Conservation (phyloP, 306 rosid genomes). For the Spatholobus suberectus region DNA sequence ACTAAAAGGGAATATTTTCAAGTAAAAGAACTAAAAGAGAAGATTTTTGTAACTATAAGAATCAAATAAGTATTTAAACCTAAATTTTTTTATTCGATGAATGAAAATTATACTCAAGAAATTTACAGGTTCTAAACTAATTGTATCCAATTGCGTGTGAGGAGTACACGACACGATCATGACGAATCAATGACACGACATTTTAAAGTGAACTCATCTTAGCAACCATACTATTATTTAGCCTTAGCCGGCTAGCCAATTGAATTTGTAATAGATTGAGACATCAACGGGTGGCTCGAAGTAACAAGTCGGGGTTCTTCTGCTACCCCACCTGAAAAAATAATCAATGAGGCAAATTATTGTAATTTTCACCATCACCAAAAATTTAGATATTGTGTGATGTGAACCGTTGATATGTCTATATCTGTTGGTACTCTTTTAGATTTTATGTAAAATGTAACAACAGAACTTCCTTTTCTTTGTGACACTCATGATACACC, state of each 20-base stretch:
- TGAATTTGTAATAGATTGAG: neutral
- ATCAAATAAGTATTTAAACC: too few relatives aligned
- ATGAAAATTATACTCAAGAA: too few relatives aligned
- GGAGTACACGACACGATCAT: too few relatives aligned
- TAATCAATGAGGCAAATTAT: neutral
- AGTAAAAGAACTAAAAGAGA: too few relatives aligned
- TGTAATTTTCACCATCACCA: neutral
- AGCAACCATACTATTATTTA: neutral
- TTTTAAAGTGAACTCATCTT: neutral
- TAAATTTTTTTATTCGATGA: too few relatives aligned
- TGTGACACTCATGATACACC: neutral
- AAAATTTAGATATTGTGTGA: conserved; percentile 6
- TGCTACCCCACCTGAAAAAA: conserved; percentile 12
- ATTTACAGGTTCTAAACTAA: too few relatives aligned
- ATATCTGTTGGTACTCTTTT: conserved; percentile 24
- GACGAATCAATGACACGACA: too few relatives aligned
- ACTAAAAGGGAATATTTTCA: too few relatives aligned
- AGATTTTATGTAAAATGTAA: neutral
- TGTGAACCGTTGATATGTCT: neutral
- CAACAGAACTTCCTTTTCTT: conserved; percentile 2
- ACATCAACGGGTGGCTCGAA: neutral
- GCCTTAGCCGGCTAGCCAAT: conserved; percentile 1
- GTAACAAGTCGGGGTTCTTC: conserved; percentile 26
- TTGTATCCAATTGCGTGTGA: too few relatives aligned
- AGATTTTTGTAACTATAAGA: too few relatives aligned